A percentile compares a stretch with the other conserved stretches of the same genome.
Conservation (phyloP, 148 eudicot genomes). For the Vaccinium darrowii region DNA sequence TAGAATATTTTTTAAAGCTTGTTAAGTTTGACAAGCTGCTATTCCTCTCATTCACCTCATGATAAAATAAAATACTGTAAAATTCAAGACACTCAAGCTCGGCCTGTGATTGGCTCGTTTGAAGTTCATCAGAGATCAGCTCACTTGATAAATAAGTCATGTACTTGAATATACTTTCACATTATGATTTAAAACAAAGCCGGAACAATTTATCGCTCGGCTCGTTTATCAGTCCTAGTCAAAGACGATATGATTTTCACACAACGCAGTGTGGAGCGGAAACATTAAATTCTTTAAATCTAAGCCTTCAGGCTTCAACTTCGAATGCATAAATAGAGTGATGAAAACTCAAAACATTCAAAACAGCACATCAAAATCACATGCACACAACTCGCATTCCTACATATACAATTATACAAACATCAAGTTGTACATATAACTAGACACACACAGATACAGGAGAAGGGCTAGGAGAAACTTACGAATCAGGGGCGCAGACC, state of each 20-base stretch:
- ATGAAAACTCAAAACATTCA: background rate
- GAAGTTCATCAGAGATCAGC: background rate
- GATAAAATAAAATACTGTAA: background rate
- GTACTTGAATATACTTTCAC: background rate
- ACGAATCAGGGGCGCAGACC: conserved; percentile 95
- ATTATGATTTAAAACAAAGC: background rate
- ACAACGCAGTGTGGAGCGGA: background rate
- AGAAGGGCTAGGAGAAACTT: conserved; percentile 13
- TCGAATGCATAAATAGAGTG: background rate
- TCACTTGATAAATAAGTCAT: background rate
- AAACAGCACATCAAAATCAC: conserved; percentile 6
- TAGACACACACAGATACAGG: conserved; percentile 1
- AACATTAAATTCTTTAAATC: background rate
- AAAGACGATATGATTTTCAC: background rate
- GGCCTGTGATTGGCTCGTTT: background rate
- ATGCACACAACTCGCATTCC: background rate
- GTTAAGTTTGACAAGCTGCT: no score
- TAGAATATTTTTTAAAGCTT: no score
- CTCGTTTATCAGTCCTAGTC: background rate
- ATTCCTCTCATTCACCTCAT: background rate
- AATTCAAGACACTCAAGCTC: background rate
- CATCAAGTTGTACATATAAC: background rate
- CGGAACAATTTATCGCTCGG: background rate
- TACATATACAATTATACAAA: background rate
- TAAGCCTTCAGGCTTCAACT: background rate